Base-by-base conservation (phyloP, 208 protist species). In the Eutreptiella sp. region DNA sequence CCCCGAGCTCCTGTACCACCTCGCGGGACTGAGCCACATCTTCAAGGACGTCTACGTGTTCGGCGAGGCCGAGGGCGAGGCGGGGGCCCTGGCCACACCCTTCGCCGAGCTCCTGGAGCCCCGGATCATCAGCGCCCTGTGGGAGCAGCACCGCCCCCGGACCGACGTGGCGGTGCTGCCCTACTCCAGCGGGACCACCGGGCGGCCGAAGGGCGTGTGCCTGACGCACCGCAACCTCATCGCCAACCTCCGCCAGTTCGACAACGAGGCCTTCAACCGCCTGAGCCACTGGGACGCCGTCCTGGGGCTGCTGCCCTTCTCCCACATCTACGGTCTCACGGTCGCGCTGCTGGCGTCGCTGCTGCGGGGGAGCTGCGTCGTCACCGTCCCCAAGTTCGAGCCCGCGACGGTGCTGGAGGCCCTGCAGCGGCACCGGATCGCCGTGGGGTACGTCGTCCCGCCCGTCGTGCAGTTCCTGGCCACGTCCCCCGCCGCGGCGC, bases 151-250 rank as follows among this genome's bases (percentile, higher is more conserved):
- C n/a, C n/a, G n/a, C n/a, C n/a, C n/a, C n/a, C n/a, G n/a, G n/a
- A n/a, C n/a, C n/a, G 61, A 75, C 41, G 1, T 45, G 9, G 67
- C 59, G 16, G 29, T 75, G 2, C 52, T 72, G 1, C 66, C 66
- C 19, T 72, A 70, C 53, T 42, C 83, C 23, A 73, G 78, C 23
- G 89, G 87, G 21, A 95, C 88, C 4, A 91, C 88, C 23, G 90
- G 90, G 4, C 62, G 89, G 14, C 85, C 85, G 31, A 97, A 96
- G 70, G 92, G 90, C 11, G 89, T 96, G n/a, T 83, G 83, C 75
- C 77, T 97, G 24, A 92, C 84, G 3, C 89, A 97, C 76, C 66
- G 68, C 47, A 94, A 85, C 67, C 52, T 97, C 11, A 76, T 93
- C 2, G 73, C 89, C 11, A 90, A 90, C 53, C 53, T 84, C 1